Evolutionary conservation across 768 basidiomycete genomes (phyloP).

Genomic region (Megacollybia marginata): DNA sequence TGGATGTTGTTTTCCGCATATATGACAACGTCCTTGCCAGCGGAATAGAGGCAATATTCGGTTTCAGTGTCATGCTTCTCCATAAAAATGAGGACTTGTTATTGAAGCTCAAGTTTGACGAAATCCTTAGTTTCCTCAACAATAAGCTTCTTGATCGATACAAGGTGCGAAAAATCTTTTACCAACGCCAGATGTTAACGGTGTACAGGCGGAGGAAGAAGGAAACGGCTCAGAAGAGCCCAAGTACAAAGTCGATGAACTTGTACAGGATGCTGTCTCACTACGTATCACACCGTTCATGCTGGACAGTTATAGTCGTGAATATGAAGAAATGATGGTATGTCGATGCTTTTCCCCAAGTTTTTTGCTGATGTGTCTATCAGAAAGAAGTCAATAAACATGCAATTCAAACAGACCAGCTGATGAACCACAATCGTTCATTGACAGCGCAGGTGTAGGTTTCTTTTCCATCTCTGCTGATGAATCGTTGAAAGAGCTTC

Average conservation of each 20-base stretch:
- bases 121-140: conserved; percentile 81
- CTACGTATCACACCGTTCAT: conserved; percentile 92
- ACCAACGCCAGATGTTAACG: not conserved
- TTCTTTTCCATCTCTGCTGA: not conserved
- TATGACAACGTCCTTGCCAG: conserved; percentile 95
- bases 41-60: conserved; percentile 95
- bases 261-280: conserved; percentile 81
- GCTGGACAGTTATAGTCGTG: conserved; percentile 84
- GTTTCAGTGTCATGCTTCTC: conserved; percentile 83
- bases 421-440: conserved; percentile 72
- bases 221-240: conserved; percentile 20
- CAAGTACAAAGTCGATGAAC: conserved; percentile 67
- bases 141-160: conserved; percentile 78
- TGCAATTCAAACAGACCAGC: conserved; percentile 72
- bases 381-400: conserved; percentile 74
- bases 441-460: conserved; percentile 75
- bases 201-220: conserved; percentile 22
- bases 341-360: conserved; percentile 6
- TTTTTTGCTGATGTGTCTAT: not conserved
- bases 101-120: conserved; percentile 82
- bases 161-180: conserved; percentile 29
- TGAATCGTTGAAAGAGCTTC: conserved; percentile 6
- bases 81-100: conserved; percentile 82
- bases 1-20: conserved; percentile 92
- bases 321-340: conserved; percentile 77